Base-by-base conservation (phyloP, 2,329 filamentous ascomycete genomes). In the Stenocarpella maydis region DNA sequence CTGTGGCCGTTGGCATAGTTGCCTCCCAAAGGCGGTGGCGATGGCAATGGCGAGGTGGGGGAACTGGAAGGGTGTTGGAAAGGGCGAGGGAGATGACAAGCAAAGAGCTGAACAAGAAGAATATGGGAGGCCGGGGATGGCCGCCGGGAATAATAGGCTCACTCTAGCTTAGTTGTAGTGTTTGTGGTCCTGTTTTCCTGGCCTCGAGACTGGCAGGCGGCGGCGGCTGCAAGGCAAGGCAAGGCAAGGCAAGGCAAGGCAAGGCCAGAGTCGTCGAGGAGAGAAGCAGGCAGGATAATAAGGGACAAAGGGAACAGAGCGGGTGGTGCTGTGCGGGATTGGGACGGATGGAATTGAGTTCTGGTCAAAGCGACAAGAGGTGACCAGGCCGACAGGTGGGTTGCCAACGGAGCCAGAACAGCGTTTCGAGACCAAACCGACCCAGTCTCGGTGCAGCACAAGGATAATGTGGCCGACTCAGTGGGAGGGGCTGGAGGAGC, bases 321-420 rank as follows among this genome's bases (percentile, higher is more conserved):
- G 37, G 5, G 37, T 58, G 37, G 6, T 37, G 58, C 58, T 37
- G 43, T n/a, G 58, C 26, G 43, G 28, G 58, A 63, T 49, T 63
- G 58, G n/a, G 43, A 34, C 14, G 58, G 15, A 43, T 49, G 58
- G 43, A 63, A 63, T 63, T 63, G 58, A 63, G 58, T 63, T 63
- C 58, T 37, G 58, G 58, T 63, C 58, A 63, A 49, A 63, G 58
- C 58, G 58, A 63, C n/a, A 34, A 28, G 26, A 49, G 37, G n/a
- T 63, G 58, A 63, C 54, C 3, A 63, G 58, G 26, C 58, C 58
- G 43, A 49, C 58, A 60, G 43, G 19, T 63, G 58, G 58, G 43
- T 37, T 49, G 58, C 58, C 41, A 28, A 63, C n/a, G 31, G 58
- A 47, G 58, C 58, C 41, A 63, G 10, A 19, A 19, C 41, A 63